Evolutionary conservation across 441 rosid species (phyloP).

Genomic region (Codiaeum variegatum): DNA sequence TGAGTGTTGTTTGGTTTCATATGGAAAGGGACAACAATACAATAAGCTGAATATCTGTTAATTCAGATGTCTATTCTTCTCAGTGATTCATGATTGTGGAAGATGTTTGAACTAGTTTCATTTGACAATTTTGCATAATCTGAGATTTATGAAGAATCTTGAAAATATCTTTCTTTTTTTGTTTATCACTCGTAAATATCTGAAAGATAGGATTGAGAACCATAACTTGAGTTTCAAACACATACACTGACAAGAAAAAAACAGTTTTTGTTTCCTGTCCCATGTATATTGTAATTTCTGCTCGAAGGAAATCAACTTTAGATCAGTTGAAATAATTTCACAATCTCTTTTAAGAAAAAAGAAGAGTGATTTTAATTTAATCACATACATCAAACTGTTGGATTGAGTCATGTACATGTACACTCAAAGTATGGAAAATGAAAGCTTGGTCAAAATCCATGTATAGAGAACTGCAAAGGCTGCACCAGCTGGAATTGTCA

Average conservation of each 20-base stretch:
- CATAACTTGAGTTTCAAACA: not conserved
- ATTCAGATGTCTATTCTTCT: not conserved
- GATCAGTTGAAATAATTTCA: slow-evolving; percentile 23
- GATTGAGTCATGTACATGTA: slow-evolving; percentile 16
- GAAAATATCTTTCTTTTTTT: not conserved
- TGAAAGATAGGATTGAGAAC: not conserved
- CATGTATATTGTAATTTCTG: slow-evolving; percentile 15
- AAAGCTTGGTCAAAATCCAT: slow-evolving; percentile 78
- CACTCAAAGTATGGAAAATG: slow-evolving; percentile 57
- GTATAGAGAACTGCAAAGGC: slow-evolving; percentile 73
- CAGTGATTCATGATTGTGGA: not conserved
- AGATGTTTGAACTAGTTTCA: not conserved
- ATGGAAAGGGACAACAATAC: not conserved
- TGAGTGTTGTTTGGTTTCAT: slow-evolving; percentile 10
- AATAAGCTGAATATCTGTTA: slow-evolving; percentile 7
- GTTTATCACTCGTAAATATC: not conserved
- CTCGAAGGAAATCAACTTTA: slow-evolving; percentile 22
- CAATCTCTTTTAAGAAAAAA: slow-evolving; percentile 2
- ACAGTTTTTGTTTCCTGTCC: slow-evolving; percentile 1
- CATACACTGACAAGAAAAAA: slow-evolving; percentile 4
- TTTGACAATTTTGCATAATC: not conserved
- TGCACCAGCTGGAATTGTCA: slow-evolving; percentile 92
- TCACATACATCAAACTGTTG: slow-evolving; percentile 30
- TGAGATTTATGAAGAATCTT: not conserved
- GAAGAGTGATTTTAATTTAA: slow-evolving; percentile 25